These are phyloP conservation scores for Hortaea werneckii DNA, from an alignment of 2,329 filamentous ascomycete genomes.

Conservation along the genomic window DNA sequence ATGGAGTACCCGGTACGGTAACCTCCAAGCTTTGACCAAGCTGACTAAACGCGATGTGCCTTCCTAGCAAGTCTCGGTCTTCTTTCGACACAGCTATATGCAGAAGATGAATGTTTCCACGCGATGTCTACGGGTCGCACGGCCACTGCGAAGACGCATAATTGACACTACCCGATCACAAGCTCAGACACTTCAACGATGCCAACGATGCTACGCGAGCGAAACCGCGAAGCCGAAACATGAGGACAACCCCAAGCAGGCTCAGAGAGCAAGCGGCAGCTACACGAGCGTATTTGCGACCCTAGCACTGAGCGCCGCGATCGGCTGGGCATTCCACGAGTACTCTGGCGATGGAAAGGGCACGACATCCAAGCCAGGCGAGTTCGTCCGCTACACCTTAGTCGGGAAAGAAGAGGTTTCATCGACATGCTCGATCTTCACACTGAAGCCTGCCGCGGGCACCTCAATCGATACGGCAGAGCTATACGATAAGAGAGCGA, in stretches of 20 bases:
- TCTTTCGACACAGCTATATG: no score
- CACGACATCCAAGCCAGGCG: constrained; percentile 1
- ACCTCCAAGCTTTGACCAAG: no score
- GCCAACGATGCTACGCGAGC: neutral
- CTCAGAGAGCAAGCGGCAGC: neutral
- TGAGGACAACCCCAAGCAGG: neutral
- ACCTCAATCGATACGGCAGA: constrained; percentile 11
- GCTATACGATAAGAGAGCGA: constrained; percentile 37
- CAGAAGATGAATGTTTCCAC: no score
- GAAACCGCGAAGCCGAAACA: neutral
- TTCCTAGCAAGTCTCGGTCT: no score
- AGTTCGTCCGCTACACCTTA: constrained; percentile 46
- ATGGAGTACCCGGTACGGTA: no score
- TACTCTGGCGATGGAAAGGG: neutral
- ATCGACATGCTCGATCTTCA: constrained; percentile 58
- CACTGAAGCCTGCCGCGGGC: constrained; percentile 38
- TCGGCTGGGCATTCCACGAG: neutral
- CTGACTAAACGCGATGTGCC: no score
- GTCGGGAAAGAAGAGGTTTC: constrained; percentile 53
- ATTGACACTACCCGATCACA: no score
- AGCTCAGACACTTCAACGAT: no score
- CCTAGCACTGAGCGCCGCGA: neutral
- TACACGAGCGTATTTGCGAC: constrained; percentile 1
- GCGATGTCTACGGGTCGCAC: no score
- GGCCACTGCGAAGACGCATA: no score